Conservation (phyloP, 306 rosid genomes). For the Parietaria judaica region DNA sequence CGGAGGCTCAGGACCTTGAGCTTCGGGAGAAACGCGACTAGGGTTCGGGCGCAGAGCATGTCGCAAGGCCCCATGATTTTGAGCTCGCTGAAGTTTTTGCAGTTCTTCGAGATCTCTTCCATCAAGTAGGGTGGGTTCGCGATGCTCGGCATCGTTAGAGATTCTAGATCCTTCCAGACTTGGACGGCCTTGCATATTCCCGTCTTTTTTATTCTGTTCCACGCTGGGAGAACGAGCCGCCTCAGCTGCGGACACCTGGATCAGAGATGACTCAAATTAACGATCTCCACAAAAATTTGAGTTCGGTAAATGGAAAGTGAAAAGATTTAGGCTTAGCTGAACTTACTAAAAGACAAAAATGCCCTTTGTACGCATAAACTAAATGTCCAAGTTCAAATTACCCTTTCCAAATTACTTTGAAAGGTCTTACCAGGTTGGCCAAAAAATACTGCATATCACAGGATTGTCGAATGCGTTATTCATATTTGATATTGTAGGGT, state of each 20-base stretch:
- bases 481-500: too few relatives aligned
- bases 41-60: slow-evolving; percentile 34
- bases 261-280: slow-evolving; percentile 2
- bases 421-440: too few relatives aligned
- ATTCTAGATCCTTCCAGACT: slow-evolving; percentile 60
- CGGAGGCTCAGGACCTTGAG: slow-evolving; percentile 65
- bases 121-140: slow-evolving; percentile 56
- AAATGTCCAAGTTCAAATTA: too few relatives aligned
- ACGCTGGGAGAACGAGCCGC: slow-evolving; percentile 69
- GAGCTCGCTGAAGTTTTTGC: slow-evolving; percentile 56
- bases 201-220: slow-evolving; percentile 69
- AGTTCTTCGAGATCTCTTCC: slow-evolving; percentile 50
- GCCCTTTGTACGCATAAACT: too few relatives aligned
- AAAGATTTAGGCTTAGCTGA: too few relatives aligned
- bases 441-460: too few relatives aligned
- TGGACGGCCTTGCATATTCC: slow-evolving; percentile 72
- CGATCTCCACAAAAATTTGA: too few relatives aligned
- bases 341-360: too few relatives aligned
- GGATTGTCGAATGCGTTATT: too few relatives aligned
- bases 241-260: slow-evolving; percentile 50
- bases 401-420: too few relatives aligned
- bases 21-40: slow-evolving; percentile 43
- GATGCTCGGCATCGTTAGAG: slow-evolving; percentile 71
- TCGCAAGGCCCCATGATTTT: slow-evolving; percentile 86
- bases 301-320: too few relatives aligned